These are phyloP conservation scores for Fusarium longipes DNA, from an alignment of 2,329 filamentous ascomycete species.

Conservation along the genomic window DNA sequence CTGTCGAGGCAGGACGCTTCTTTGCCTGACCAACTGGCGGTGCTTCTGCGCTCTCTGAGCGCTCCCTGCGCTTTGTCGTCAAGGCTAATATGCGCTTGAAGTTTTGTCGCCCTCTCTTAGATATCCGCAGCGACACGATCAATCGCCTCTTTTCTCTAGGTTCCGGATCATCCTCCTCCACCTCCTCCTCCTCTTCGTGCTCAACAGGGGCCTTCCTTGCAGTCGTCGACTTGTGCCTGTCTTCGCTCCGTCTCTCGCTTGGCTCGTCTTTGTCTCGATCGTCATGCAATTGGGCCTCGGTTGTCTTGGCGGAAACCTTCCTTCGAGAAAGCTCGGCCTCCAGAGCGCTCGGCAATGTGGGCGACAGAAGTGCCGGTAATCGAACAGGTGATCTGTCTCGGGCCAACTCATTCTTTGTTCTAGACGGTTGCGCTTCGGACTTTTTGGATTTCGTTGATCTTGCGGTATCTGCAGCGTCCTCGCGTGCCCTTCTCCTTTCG, in stretches of 20 bases:
- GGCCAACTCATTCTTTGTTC: conserved; percentile 50
- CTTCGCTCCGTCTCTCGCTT: conserved; percentile 36
- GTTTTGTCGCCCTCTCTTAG: conserved; percentile 58
- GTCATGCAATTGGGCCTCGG: conserved; percentile 29
- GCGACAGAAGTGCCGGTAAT: conserved; percentile 65
- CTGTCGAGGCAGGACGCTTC: conserved; percentile 60
- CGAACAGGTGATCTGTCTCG: conserved; percentile 53
- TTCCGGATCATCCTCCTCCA: conserved; percentile 50
- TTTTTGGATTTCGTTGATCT: conserved; percentile 49
- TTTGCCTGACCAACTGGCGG: conserved; percentile 52
- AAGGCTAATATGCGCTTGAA: conserved; percentile 61
- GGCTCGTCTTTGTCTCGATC: conserved; percentile 38
- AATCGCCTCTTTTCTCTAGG: conserved; percentile 45
- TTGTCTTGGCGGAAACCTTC: conserved; percentile 46
- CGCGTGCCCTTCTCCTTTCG: conserved; percentile 50
- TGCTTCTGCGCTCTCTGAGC: conserved; percentile 56
- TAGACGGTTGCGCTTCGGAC: conserved; percentile 39
- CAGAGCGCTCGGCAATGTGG: conserved; percentile 64
- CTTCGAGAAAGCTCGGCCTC: conserved; percentile 55
- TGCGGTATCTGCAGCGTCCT: conserved; percentile 46
- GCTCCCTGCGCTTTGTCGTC: conserved; percentile 50
- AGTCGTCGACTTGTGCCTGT: conserved; percentile 33
- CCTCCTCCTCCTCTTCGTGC: conserved; percentile 51
- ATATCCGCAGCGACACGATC: conserved; percentile 62
- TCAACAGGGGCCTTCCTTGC: conserved; percentile 45